Percentiles rank a stretch among this genome's conserved stretches.
These are phyloP conservation scores for Pterulicium gracile DNA, from an alignment of 1,284 basidiomycete species.

Conservation along the genomic window DNA sequence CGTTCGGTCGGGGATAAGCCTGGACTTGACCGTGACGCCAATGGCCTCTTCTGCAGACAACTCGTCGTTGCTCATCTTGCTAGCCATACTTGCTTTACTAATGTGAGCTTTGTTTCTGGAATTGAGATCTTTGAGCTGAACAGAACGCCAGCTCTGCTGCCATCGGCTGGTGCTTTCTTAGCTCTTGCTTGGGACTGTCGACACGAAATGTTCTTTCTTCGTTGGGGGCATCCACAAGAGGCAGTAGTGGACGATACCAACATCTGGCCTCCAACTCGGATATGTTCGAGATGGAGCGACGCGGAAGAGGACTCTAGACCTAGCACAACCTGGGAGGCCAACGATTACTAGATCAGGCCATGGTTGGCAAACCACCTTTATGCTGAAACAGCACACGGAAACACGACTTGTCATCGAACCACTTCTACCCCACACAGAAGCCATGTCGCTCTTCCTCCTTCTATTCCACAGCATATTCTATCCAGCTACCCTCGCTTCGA, in stretches of 20 bases:
- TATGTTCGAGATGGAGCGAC: slow-evolving; percentile 1
- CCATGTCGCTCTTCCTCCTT: background rate
- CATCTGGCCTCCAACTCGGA: background rate
- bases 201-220: background rate
- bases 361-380: too few relatives aligned
- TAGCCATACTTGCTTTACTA: background rate
- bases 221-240: background rate
- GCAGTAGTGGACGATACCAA: background rate
- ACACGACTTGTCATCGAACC: too few relatives aligned
- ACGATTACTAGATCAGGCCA: too few relatives aligned
- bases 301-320: background rate
- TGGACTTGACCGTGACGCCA: too few relatives aligned
- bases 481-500: too few relatives aligned
- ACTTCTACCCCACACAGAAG: background rate
- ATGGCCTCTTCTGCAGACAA: too few relatives aligned
- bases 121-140: background rate
- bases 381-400: too few relatives aligned
- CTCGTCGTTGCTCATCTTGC: too few relatives aligned
- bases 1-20: too few relatives aligned
- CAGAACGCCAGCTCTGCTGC: background rate
- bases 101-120: background rate
- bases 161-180: background rate
- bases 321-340: too few relatives aligned
- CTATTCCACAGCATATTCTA: background rate
- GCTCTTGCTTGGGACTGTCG: background rate